phyloP scores from a whole-genome alignment of 2,329 filamentous ascomycete genomes.

The Penicillium sp. region DNA sequence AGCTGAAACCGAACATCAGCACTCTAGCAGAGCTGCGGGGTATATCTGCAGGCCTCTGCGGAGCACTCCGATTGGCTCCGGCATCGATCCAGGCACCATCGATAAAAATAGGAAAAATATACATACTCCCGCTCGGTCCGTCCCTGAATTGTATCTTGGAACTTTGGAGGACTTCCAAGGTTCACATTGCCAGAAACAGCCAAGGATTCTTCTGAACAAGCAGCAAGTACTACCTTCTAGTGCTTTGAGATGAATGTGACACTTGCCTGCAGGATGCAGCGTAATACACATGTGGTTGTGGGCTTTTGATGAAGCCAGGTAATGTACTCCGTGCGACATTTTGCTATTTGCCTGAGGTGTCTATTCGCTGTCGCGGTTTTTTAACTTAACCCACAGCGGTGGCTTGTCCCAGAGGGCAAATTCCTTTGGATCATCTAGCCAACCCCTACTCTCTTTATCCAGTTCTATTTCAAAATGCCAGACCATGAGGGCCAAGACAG shows the following conservation, averaged over 20 bases:
- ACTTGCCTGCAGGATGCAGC: no score
- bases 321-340: no score
- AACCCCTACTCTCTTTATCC: neutral
- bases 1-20: neutral
- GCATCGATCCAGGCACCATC: neutral
- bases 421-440: neutral
- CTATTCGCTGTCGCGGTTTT: neutral
- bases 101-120: neutral
- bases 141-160: neutral
- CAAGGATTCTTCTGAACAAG: no score
- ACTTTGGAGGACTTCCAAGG: neutral
- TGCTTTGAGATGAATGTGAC: no score
- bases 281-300: no score
- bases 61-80: constrained; percentile 1
- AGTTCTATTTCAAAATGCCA: constrained; percentile 7
- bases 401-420: constrained; percentile 8
- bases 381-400: constrained; percentile 2
- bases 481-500: neutral
- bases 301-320: no score
- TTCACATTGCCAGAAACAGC: neutral
- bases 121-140: neutral
- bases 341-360: no score
- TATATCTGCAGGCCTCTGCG: neutral
- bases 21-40: constrained; percentile 2
- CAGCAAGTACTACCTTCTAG: no score